Evolutionary conservation across 768 basidiomycete genomes (phyloP).

Genomic region (Epithele typhae): DNA sequence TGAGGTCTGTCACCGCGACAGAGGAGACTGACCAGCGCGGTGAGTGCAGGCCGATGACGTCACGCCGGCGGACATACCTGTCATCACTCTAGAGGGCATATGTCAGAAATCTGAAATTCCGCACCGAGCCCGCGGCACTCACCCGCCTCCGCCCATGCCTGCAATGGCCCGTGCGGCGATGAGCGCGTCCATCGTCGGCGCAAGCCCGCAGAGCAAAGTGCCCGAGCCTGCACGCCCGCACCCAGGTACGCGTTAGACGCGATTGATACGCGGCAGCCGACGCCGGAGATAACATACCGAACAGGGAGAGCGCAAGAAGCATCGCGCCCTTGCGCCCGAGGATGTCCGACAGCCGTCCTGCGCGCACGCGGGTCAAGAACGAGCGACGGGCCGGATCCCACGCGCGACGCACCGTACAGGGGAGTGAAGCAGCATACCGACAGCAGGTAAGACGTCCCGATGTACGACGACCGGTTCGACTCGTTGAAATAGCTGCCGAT

Average conservation of each 20-base stretch:
- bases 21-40: constrained; percentile 57
- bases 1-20: constrained; percentile 82
- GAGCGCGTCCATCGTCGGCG: constrained; percentile 78
- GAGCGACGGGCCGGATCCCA: constrained; percentile 10
- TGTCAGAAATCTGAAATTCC: constrained; percentile 21
- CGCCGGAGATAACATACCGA: constrained; percentile 48
- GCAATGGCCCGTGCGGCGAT: constrained; percentile 82
- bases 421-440: constrained; percentile 92
- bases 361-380: constrained; percentile 11
- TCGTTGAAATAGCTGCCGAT: constrained; percentile 84
- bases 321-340: constrained; percentile 84
- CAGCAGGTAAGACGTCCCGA: constrained; percentile 84
- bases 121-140: constrained; percentile 29
- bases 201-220: constrained; percentile 82
- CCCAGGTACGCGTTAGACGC: too few species aligned
- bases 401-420: constrained; percentile 58
- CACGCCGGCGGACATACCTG: constrained; percentile 44
- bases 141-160: constrained; percentile 92
- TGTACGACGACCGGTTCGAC: constrained; percentile 77
- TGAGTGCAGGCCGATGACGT: constrained; percentile 14
- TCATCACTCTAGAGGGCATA: constrained; percentile 62
- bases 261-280: too few species aligned
- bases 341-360: constrained; percentile 82
- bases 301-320: constrained; percentile 77
- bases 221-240: constrained; percentile 59